Conservation (phyloP, 768 basidiomycete genomes). For the Boletales sp. region DNA sequence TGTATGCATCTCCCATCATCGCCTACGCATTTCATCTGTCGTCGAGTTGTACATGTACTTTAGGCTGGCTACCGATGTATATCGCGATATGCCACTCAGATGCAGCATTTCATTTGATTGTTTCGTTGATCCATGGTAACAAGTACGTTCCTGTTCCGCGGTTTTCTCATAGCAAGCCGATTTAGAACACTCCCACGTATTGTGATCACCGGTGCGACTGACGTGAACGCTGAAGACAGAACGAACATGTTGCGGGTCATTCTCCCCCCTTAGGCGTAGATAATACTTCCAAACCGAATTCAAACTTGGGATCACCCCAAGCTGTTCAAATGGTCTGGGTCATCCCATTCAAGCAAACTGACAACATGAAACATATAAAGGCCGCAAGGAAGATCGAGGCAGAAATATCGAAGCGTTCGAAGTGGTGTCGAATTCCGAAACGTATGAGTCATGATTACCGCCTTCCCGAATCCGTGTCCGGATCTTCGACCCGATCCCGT, state of each 20-base stretch:
- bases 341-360: neutral
- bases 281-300: no score
- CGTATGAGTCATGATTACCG: neutral
- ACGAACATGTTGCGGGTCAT: no score
- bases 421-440: neutral
- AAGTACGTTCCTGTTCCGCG: no score
- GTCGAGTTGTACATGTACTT: conserved; percentile 2
- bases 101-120: no score
- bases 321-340: neutral
- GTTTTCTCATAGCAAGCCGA: no score
- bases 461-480: neutral
- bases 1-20: conserved; percentile 1
- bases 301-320: no score
- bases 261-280: no score
- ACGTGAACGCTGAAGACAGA: no score
- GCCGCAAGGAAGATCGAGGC: neutral
- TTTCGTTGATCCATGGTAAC: no score
- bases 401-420: neutral
- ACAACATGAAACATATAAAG: conserved; percentile 13
- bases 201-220: no score
- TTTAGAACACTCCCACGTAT: no score
- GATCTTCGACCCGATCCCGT: neutral
- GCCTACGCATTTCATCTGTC: neutral
- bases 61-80: conserved; percentile 1
- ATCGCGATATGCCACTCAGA: neutral